phyloP scores from a whole-genome alignment of 371 early-diverging fungal genomes.

The Lichtheimia ramosa region DNA sequence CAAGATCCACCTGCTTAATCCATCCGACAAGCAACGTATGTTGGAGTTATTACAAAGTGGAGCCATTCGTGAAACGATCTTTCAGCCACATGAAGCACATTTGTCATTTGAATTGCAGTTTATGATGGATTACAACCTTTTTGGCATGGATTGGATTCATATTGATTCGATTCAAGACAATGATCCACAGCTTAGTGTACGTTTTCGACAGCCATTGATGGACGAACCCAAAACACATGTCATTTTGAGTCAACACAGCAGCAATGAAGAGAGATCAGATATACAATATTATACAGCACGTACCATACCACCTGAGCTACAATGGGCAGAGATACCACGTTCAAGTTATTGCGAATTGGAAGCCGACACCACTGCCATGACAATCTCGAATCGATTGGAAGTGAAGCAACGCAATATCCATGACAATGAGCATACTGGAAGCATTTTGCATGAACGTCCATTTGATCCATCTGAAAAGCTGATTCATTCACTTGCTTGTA shows the following conservation, averaged over 20 bases:
- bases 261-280: background rate
- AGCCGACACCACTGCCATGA: conserved; percentile 61
- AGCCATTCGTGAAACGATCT: conserved; percentile 61
- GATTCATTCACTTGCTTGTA: conserved; percentile 55
- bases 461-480: conserved; percentile 26
- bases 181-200: conserved; percentile 9
- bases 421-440: background rate
- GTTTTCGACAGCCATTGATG: conserved; percentile 44
- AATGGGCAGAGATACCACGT: conserved; percentile 26
- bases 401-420: conserved; percentile 63
- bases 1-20: conserved; percentile 75
- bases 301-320: conserved; percentile 21
- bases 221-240: conserved; percentile 15
- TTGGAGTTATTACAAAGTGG: conserved; percentile 70
- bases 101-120: conserved; percentile 89
- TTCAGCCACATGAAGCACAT: conserved; percentile 86
- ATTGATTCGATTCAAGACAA: conserved; percentile 8
- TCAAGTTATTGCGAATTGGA: conserved; percentile 80
- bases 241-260: background rate
- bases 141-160: conserved; percentile 83
- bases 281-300: conserved; percentile 19
- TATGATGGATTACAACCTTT: conserved; percentile 89
- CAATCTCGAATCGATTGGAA: conserved; percentile 69
- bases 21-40: conserved; percentile 55
- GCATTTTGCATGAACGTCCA: background rate